Base-by-base conservation (phyloP, 148 eudicot species). In the Drosera capensis region DNA sequence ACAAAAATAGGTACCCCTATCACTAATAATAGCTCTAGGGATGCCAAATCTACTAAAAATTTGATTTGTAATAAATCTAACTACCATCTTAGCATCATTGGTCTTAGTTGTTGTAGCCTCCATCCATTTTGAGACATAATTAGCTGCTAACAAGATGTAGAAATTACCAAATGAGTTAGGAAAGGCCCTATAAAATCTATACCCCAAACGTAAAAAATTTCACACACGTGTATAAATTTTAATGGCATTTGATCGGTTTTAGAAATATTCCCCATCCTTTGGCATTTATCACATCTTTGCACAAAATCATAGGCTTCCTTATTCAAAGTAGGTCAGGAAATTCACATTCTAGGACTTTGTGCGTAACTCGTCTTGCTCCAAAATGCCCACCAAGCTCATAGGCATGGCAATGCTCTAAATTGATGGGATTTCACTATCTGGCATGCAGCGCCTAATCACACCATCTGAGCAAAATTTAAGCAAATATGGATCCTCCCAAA, bases 191-290 rank as follows among this genome's bases (percentile, higher is more conserved):
- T 48, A n/a, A 46, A 57, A 20, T 57, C 46, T 17, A 40, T 40
- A 13, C 49, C 62, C 49, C 48, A 58, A 16, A 49, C 34, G 34
- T 58, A 23, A 58, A 49, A 58, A 13, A 58, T 24, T 21, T 58
- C 62, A 49, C 55, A 58, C 6, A 29, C 25, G 11, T 40, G 3
- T 2, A 49, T 28, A 8, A 20, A 13, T 14, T 15, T 3, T 41
- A 24, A 25, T 4, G 55, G 48, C 48, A 58, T 58, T 18, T 58
- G 14, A 5, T 28, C 30, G 17, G 34, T 41, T 12, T 20, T 21
- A 30, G 55, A 25, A 2, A 50, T 15, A 16, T 44, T 51, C 13
- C 57, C 51, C 13, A 22, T 23, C 16, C 22, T 59, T 36, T 59
- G 50, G 11, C 64, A 59, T 36, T 19, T 15, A 2, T 36, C 57